Conservation (phyloP, 2,329 filamentous ascomycete species). For the Reticulascus tulasneorum region DNA sequence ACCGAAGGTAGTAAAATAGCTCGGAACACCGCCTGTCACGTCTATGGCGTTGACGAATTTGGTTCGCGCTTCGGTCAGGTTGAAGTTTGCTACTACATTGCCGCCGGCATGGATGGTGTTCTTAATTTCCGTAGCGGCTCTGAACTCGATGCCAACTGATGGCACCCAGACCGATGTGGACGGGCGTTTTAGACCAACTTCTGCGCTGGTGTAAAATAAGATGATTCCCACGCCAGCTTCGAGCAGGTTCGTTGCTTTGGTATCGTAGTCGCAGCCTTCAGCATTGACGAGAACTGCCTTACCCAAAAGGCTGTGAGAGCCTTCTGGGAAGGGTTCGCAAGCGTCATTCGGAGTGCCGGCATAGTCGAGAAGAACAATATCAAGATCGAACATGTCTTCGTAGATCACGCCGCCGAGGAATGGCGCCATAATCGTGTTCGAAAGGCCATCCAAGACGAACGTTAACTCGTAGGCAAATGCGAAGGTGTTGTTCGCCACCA, state of each 20-base stretch:
- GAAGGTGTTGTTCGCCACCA: constrained; percentile 20
- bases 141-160: constrained; percentile 11
- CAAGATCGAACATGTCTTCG: constrained; percentile 16
- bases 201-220: constrained; percentile 32
- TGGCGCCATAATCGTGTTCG: constrained; percentile 8
- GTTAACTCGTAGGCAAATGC: constrained; percentile 7
- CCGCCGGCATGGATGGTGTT: constrained; percentile 13
- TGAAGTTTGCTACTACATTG: constrained; percentile 14
- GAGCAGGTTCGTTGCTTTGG: constrained; percentile 31
- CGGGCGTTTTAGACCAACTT: constrained; percentile 10
- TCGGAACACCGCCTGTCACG: constrained; percentile 26
- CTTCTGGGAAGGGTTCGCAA: constrained; percentile 18
- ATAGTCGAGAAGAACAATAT: constrained; percentile 20
- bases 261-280: constrained; percentile 30
- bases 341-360: constrained; percentile 23
- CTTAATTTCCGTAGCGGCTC: constrained; percentile 13
- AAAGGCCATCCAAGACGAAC: neutral
- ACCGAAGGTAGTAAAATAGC: constrained; percentile 39
- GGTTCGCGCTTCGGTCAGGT: constrained; percentile 6
- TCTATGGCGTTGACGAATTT: constrained; percentile 15
- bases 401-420: constrained; percentile 5
- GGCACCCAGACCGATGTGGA: constrained; percentile 11
- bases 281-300: constrained; percentile 37
- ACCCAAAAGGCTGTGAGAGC: neutral
- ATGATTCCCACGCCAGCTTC: constrained; percentile 35